phyloP scores from a whole-genome alignment of 495 filamentous ascomycete genomes.

The Lepraria neglecta region DNA sequence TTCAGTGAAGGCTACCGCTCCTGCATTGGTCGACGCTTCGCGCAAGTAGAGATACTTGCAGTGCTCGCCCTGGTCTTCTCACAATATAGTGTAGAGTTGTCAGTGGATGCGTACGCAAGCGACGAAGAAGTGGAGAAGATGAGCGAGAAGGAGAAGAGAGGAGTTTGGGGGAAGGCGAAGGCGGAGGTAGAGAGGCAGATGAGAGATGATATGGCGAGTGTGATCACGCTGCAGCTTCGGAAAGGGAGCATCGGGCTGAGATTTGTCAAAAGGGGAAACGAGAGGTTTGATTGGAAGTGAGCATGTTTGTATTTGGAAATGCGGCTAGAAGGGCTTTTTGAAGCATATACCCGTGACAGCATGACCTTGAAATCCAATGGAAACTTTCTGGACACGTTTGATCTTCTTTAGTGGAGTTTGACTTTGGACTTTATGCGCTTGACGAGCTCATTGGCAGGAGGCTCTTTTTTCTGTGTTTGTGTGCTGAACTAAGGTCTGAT shows the following conservation, averaged over 20 bases:
- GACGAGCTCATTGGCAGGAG: too few species aligned
- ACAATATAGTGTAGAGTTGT: conserved; percentile 60
- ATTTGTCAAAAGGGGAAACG: conserved; percentile 55
- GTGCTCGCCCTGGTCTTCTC: conserved; percentile 60
- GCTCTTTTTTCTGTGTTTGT: too few species aligned
- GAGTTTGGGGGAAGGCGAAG: conserved; percentile 3
- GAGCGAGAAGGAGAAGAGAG: neutral
- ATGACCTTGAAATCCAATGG: too few species aligned
- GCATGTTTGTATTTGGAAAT: neutral
- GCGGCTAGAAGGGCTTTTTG: too few species aligned
- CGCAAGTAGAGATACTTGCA: conserved; percentile 62
- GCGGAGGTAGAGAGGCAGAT: conserved; percentile 10
- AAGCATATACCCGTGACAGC: too few species aligned
- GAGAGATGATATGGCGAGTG: conserved; percentile 38
- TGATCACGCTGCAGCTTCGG: conserved; percentile 60
- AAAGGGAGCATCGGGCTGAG: conserved; percentile 52
- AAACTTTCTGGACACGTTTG: too few species aligned
- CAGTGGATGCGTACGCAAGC: conserved; percentile 53
- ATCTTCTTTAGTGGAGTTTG: too few species aligned
- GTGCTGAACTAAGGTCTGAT: too few species aligned
- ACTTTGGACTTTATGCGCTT: too few species aligned
- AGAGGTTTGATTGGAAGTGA: conserved; percentile 43
- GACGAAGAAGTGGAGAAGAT: conserved; percentile 51
- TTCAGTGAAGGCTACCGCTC: conserved; percentile 66
- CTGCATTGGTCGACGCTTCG: conserved; percentile 63